Evolutionary conservation across 1,284 basidiomycete genomes (phyloP).

Genomic region (Malassezia nana): DNA sequence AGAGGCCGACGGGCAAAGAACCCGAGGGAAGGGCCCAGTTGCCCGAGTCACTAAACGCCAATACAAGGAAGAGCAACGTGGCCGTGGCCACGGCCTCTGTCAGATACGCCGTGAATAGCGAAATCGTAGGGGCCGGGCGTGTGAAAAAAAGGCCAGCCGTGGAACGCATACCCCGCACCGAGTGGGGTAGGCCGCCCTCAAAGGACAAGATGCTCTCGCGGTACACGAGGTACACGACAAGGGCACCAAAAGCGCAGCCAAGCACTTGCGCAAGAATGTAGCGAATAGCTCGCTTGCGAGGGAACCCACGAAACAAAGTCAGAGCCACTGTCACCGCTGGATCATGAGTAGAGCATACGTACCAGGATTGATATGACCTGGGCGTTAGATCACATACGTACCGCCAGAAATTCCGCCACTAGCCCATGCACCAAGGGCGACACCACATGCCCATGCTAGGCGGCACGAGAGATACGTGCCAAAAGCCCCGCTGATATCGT

Average conservation of each 20-base stretch:
- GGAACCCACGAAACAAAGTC: constrained; percentile 63
- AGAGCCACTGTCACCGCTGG: constrained; percentile 56
- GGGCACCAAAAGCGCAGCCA: constrained; percentile 61
- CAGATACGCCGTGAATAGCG: background rate
- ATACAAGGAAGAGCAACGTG: constrained; percentile 29
- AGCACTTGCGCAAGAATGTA: constrained; percentile 64
- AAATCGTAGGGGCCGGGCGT: constrained; percentile 50
- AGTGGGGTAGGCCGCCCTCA: background rate
- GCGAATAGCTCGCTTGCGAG: constrained; percentile 64
- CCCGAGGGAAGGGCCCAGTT: constrained; percentile 54
- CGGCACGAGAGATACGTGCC: constrained; percentile 24
- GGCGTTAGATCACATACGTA: constrained; percentile 2
- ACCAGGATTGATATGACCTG: background rate
- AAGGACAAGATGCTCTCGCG: constrained; percentile 57
- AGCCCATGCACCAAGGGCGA: constrained; percentile 32
- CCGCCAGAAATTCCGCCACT: constrained; percentile 32
- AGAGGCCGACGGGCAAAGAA: constrained; percentile 55
- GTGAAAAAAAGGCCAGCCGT: constrained; percentile 65
- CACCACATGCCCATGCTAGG: constrained; percentile 36
- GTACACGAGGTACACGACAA: constrained; percentile 65
- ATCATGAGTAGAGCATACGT: constrained; percentile 12
- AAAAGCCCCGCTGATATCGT: constrained; percentile 12
- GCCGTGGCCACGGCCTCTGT: constrained; percentile 32
- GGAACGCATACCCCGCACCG: background rate
- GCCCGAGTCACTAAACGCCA: constrained; percentile 28